These are phyloP conservation scores for Melampsora larici-populina DNA, from an alignment of 1,284 basidiomycete genomes.

Conservation along the genomic window DNA sequence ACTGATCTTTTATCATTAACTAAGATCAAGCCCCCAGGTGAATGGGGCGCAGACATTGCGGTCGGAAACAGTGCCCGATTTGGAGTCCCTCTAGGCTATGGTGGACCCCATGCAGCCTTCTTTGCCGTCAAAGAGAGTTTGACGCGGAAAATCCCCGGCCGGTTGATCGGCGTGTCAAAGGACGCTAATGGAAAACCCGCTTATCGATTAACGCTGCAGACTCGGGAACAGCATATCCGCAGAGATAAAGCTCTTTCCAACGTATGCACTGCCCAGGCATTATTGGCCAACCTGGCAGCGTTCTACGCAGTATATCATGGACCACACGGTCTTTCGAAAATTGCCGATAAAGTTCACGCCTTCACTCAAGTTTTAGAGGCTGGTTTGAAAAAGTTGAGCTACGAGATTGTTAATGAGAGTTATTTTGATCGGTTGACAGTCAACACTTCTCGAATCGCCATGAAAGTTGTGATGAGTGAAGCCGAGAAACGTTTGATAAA, in stretches of 20 bases:
- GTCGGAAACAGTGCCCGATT: slow-evolving; percentile 93
- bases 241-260: slow-evolving; percentile 54
- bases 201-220: slow-evolving; percentile 89
- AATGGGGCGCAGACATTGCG: slow-evolving; percentile 97
- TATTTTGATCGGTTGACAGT: slow-evolving; percentile 97
- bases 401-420: slow-evolving; percentile 59
- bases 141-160: slow-evolving; percentile 95
- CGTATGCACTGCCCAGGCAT: slow-evolving; percentile 64
- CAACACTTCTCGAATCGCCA: slow-evolving; percentile 61
- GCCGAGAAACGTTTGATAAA: slow-evolving; percentile 73
- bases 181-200: slow-evolving; percentile 80
- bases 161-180: slow-evolving; percentile 84
- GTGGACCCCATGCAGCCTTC: slow-evolving; percentile 90
- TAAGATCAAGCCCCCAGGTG: slow-evolving; percentile 89
- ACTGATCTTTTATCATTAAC: slow-evolving; percentile 91
- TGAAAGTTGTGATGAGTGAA: slow-evolving; percentile 67
- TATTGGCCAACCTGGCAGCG: slow-evolving; percentile 93
- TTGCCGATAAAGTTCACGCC: slow-evolving; percentile 86
- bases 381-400: slow-evolving; percentile 70
- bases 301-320: slow-evolving; percentile 99
- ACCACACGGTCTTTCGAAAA: slow-evolving; percentile 75
- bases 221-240: slow-evolving; percentile 54
- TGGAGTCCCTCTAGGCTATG: slow-evolving; percentile 84
- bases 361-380: slow-evolving; percentile 75
- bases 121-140: slow-evolving; percentile 88